Evolutionary conservation across 2,329 filamentous ascomycete genomes (phyloP).

Genomic region (Trematosphaeria pertusa): DNA sequence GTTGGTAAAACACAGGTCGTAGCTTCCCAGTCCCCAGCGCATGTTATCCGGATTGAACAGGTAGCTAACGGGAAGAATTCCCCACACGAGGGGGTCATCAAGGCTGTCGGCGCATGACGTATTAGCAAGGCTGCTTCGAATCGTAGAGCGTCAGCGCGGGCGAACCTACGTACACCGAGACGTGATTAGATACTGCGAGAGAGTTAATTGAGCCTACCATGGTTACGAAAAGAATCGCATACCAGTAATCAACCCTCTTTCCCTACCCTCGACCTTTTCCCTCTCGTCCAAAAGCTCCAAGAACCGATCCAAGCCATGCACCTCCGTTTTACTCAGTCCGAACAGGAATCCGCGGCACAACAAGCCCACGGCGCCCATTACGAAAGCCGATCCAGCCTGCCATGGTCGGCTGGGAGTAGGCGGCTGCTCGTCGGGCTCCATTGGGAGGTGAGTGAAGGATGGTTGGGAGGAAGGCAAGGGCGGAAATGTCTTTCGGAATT

Average conservation of each 20-base stretch:
- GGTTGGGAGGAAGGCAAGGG: constrained; percentile 18
- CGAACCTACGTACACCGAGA: constrained; percentile 76
- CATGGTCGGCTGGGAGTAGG: constrained; percentile 68
- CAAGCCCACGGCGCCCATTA: constrained; percentile 76
- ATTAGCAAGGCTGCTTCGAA: constrained; percentile 22
- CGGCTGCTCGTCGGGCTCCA: constrained; percentile 54
- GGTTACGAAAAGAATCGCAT: constrained; percentile 27
- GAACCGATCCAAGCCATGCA: constrained; percentile 78
- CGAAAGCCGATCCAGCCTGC: constrained; percentile 74
- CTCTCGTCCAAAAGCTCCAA: constrained; percentile 77
- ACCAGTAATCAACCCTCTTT: constrained; percentile 85
- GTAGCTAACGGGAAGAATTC: constrained; percentile 78
- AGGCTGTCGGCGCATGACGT: constrained; percentile 62
- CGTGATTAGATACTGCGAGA: constrained; percentile 79
- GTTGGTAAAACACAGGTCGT: constrained; percentile 94
- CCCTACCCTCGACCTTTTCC: constrained; percentile 68
- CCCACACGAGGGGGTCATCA: constrained; percentile 96
- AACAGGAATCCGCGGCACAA: constrained; percentile 78
- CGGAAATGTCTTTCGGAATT: constrained; percentile 23
- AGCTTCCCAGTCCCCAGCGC: constrained; percentile 88
- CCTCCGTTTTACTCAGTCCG: constrained; percentile 75
- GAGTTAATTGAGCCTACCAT: constrained; percentile 20
- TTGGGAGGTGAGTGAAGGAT: constrained; percentile 29
- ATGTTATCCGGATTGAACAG: constrained; percentile 75
- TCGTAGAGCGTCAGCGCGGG: constrained; percentile 6